Percentiles rank a stretch among this genome's conserved stretches.
Conservation (phyloP, 2,329 filamentous ascomycete species). For the Fusarium haematococcum region DNA sequence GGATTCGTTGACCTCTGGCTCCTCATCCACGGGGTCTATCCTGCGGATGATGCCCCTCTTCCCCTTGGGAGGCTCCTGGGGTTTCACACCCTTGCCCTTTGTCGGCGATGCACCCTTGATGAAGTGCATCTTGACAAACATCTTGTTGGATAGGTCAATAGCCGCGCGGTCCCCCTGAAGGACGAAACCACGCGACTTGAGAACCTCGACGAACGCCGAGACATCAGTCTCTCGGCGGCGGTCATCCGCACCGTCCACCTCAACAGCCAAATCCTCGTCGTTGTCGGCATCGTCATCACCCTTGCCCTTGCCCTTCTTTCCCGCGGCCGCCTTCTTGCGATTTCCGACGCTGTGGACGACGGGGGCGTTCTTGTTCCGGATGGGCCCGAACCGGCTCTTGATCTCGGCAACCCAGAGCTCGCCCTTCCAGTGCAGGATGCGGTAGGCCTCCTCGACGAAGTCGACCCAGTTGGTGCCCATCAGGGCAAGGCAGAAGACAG, state of each 20-base stretch:
- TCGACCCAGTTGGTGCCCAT: constrained; percentile 99
- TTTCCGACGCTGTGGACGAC: constrained; percentile 80
- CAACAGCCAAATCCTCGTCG: constrained; percentile 71
- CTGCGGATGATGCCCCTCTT: constrained; percentile 67
- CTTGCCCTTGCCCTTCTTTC: constrained; percentile 61
- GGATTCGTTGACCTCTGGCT: constrained; percentile 73
- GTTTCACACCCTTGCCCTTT: constrained; percentile 77
- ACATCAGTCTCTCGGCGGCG: constrained; percentile 84
- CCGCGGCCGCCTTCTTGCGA: constrained; percentile 64
- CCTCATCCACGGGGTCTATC: constrained; percentile 65
- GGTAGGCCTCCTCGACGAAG: constrained; percentile 95
- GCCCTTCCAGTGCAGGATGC: constrained; percentile 90
- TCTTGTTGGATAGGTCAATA: constrained; percentile 90
- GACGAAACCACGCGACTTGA: constrained; percentile 85
- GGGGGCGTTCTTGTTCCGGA: constrained; percentile 51
- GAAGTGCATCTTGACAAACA: constrained; percentile 99
- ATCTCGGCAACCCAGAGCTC: constrained; percentile 98
- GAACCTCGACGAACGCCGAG: constrained; percentile 84
- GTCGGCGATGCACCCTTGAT: constrained; percentile 82
- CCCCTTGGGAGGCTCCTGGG: constrained; percentile 67
- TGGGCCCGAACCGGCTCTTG: constrained; percentile 82
- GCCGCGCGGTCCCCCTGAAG: constrained; percentile 74
- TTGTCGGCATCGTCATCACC: constrained; percentile 62
- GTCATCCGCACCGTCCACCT: constrained; percentile 76
- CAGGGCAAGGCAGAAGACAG: constrained; percentile 93